Evolutionary conservation across 164 flowering plant genomes (phyloP).

Genomic region (Vitis rupestris): DNA sequence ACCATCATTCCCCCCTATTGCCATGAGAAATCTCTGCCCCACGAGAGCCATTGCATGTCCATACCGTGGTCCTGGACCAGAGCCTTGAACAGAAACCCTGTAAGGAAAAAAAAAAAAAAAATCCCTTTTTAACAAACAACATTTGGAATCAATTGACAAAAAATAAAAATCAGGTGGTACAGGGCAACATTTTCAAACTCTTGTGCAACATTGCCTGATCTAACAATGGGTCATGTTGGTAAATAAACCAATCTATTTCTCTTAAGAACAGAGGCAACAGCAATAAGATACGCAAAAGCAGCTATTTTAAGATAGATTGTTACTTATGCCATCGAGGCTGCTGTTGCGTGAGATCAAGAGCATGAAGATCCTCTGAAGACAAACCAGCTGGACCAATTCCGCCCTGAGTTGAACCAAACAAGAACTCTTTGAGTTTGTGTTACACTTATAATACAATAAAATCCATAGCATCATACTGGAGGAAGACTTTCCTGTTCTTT

Average conservation of each 20-base stretch:
- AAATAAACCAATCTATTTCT: too few species aligned
- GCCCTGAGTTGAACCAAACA: slow-evolving; percentile 52
- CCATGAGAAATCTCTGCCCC: slow-evolving; percentile 97
- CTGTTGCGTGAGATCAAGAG: slow-evolving; percentile 95
- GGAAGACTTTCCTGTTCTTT: too few species aligned
- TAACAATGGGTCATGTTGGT: too few species aligned
- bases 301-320: neutral
- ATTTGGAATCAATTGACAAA: neutral
- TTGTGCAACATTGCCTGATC: too few species aligned
- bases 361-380: slow-evolving; percentile 99
- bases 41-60: slow-evolving; percentile 99
- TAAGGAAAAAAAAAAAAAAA: slow-evolving; percentile 9
- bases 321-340: slow-evolving; percentile 99
- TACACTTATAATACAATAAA: too few species aligned
- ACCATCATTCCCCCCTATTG: slow-evolving; percentile 99
- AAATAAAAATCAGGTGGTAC: neutral
- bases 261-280: too few species aligned
- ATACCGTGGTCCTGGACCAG: slow-evolving; percentile 99
- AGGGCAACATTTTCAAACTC: neutral
- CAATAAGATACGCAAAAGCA: too few species aligned
- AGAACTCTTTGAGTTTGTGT: too few species aligned
- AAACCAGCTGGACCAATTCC: slow-evolving; percentile 99
- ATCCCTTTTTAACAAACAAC: slow-evolving; percentile 3
- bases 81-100: slow-evolving; percentile 91
- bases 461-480: too few species aligned